Conservation (phyloP, 306 rosid species). For the Ceratonia siliqua region DNA sequence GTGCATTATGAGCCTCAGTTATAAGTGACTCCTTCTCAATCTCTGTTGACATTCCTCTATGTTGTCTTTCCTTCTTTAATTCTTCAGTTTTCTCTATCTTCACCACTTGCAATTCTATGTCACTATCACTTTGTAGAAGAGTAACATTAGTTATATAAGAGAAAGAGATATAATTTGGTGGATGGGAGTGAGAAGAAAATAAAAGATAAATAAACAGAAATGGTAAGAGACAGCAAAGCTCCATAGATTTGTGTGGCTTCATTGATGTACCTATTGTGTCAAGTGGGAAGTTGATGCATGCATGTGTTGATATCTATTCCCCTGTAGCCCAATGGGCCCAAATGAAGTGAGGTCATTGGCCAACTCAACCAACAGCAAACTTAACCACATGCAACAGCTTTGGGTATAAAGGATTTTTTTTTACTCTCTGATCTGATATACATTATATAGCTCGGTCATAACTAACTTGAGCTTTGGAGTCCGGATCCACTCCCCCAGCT, state of each 20-base stretch:
- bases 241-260: background rate
- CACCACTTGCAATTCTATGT: background rate
- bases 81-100: slow-evolving; percentile 7
- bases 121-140: slow-evolving; percentile 22
- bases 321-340: no score
- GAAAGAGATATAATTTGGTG: background rate
- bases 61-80: background rate
- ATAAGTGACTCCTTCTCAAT: slow-evolving; percentile 55
- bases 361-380: no score
- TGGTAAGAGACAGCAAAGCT: background rate
- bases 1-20: slow-evolving; percentile 66
- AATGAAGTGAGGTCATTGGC: no score
- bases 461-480: no score
- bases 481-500: no score
- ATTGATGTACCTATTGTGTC: background rate
- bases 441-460: no score
- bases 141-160: background rate
- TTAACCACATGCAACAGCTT: no score
- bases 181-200: background rate
- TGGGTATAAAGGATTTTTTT: no score
- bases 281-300: background rate
- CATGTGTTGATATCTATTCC: no score
- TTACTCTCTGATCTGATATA: no score
- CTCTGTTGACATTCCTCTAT: slow-evolving; percentile 44
- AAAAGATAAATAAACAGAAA: background rate